Percentiles rank a stretch among this genome's conserved stretches.
Evolutionary conservation across 805 yeast genomes (phyloP).

Genomic region (Candida ulmi): DNA sequence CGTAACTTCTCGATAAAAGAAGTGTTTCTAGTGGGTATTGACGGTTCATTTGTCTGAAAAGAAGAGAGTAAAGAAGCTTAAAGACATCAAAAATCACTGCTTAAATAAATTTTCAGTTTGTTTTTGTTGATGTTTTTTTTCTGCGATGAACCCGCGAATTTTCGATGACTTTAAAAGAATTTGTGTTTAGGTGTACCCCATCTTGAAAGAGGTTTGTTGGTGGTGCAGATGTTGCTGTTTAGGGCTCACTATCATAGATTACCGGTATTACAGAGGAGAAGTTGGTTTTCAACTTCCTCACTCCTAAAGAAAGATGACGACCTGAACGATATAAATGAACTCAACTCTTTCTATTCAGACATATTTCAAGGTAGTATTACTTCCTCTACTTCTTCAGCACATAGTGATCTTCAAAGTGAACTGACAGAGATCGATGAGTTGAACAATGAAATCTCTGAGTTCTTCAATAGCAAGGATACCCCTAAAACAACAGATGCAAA

Average conservation of each 20-base stretch:
- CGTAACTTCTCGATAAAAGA: not conserved
- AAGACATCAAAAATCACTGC: no score
- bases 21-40: conserved; percentile 3
- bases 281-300: conserved; percentile 4
- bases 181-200: no score
- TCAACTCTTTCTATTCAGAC: conserved; percentile 30
- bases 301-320: conserved; percentile 13
- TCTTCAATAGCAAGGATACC: conserved; percentile 19
- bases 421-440: conserved; percentile 27
- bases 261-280: not conserved
- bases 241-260: no score
- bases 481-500: not conserved
- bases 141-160: no score
- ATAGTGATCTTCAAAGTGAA: not conserved
- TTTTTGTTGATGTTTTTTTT: not conserved
- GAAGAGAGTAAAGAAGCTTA: no score
- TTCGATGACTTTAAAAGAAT: no score
- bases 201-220: no score
- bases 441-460: conserved; percentile 26
- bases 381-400: not conserved
- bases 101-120: no score
- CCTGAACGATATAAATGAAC: conserved; percentile 23
- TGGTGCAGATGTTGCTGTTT: no score
- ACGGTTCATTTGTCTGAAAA: conserved; percentile 1
- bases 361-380: conserved; percentile 26